Conservation (phyloP, 2,329 filamentous ascomycete genomes). For the Colletotrichum sp. region DNA sequence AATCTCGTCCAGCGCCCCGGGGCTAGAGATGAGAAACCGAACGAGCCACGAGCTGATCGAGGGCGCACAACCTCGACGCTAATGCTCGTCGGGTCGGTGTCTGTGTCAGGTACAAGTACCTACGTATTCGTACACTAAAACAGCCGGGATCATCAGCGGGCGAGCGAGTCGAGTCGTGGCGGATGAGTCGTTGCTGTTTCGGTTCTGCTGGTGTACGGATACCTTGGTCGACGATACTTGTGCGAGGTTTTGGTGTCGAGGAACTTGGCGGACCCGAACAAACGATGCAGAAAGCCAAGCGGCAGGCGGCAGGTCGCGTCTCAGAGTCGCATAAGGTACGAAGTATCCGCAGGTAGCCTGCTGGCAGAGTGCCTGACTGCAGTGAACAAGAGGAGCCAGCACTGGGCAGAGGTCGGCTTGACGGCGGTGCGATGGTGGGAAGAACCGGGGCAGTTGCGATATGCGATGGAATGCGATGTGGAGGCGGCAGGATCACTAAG, state of each 20-base stretch:
- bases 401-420: background rate
- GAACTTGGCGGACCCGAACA: background rate
- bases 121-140: background rate
- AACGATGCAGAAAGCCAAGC: background rate
- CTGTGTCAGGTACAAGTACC: background rate
- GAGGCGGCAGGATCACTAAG: conserved; percentile 14
- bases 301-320: background rate
- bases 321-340: background rate
- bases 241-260: background rate
- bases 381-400: background rate
- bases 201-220: background rate
- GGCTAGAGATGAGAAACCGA: background rate
- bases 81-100: background rate
- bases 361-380: background rate
- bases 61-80: background rate
- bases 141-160: background rate
- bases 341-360: background rate
- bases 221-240: background rate
- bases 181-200: background rate
- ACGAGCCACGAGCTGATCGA: background rate
- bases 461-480: background rate
- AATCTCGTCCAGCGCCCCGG: conserved; percentile 12
- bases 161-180: background rate
- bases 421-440: background rate
- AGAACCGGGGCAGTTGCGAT: conserved; percentile 6